Conservation (phyloP, 108 stramenopile genomes). For the Nitzschia palea region DNA sequence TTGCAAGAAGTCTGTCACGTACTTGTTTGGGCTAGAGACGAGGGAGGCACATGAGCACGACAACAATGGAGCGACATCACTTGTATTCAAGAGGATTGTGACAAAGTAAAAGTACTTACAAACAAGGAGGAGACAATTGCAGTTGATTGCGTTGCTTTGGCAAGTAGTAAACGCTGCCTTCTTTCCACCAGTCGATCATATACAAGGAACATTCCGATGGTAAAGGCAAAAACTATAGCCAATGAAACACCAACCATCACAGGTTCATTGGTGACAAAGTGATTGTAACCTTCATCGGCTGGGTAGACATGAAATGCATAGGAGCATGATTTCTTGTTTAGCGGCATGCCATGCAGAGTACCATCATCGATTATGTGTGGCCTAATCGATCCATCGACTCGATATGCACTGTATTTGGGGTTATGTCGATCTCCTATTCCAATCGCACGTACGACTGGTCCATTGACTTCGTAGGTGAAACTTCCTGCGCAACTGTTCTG, state of each 20-base stretch:
- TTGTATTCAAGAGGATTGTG: too few relatives aligned
- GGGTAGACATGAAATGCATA: constrained; percentile 47
- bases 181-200: constrained; percentile 34
- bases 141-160: not conserved
- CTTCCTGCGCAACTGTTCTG: constrained; percentile 30
- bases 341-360: too few relatives aligned
- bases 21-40: constrained; percentile 18
- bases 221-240: constrained; percentile 44
- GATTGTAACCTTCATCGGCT: constrained; percentile 35
- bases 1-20: not conserved
- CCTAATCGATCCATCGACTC: too few relatives aligned
- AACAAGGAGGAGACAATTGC: constrained; percentile 8
- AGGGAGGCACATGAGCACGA: too few relatives aligned
- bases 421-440: constrained; percentile 60
- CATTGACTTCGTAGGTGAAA: constrained; percentile 48
- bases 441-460: constrained; percentile 33
- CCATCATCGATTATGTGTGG: too few relatives aligned
- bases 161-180: not conserved
- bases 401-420: constrained; percentile 26
- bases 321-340: constrained; percentile 11
- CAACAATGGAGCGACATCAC: too few relatives aligned
- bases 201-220: constrained; percentile 38
- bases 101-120: too few relatives aligned
- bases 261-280: constrained; percentile 38
- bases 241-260: constrained; percentile 30